phyloP scores from a whole-genome alignment of 2,329 filamentous ascomycete genomes.

The Xylariomycetidae sp. region DNA sequence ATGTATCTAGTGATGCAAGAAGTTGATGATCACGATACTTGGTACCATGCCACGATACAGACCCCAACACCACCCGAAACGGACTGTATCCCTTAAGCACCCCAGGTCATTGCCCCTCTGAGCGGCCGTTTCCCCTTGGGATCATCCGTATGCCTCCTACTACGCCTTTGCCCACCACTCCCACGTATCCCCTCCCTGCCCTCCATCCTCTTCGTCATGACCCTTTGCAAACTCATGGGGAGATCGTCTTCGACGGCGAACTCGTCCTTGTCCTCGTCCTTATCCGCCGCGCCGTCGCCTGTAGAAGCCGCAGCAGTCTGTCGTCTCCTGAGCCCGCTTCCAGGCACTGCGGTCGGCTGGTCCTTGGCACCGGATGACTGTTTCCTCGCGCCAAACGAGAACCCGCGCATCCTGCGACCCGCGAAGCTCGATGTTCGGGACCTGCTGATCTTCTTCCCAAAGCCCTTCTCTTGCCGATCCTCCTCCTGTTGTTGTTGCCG shows the following conservation, averaged over 20 bases:
- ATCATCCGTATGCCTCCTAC: slow-evolving; percentile 14
- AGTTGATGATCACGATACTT: too few relatives aligned
- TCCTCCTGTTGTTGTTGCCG: too few relatives aligned
- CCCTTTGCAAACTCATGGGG: slow-evolving; percentile 42
- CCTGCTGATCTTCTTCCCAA: slow-evolving; percentile 10
- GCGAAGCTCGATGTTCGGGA: slow-evolving; percentile 3
- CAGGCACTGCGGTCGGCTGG: slow-evolving; percentile 1
- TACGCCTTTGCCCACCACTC: slow-evolving; percentile 6
- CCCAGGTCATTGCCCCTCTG: slow-evolving; percentile 16
- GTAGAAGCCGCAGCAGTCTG: slow-evolving; percentile 6
- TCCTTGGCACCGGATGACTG: slow-evolving; percentile 4
- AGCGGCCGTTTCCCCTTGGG: slow-evolving; percentile 20
- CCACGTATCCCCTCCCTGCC: slow-evolving; percentile 16
- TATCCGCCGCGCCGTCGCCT: slow-evolving; percentile 15
- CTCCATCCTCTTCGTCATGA: slow-evolving; percentile 37
- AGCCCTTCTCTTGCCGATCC: slow-evolving; percentile 12
- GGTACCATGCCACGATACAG: too few relatives aligned
- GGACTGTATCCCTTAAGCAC: too few relatives aligned
- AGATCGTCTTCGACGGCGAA: slow-evolving; percentile 35
- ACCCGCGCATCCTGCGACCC: slow-evolving; percentile 10
- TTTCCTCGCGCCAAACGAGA: slow-evolving; percentile 17
- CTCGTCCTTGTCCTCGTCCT: slow-evolving; percentile 18
- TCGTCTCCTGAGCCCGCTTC: slow-evolving; percentile 6
- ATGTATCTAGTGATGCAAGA: too few relatives aligned
- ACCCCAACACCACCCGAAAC: too few relatives aligned